Conservation (phyloP, 2,329 filamentous ascomycete species). For the Colletotrichum sp. region DNA sequence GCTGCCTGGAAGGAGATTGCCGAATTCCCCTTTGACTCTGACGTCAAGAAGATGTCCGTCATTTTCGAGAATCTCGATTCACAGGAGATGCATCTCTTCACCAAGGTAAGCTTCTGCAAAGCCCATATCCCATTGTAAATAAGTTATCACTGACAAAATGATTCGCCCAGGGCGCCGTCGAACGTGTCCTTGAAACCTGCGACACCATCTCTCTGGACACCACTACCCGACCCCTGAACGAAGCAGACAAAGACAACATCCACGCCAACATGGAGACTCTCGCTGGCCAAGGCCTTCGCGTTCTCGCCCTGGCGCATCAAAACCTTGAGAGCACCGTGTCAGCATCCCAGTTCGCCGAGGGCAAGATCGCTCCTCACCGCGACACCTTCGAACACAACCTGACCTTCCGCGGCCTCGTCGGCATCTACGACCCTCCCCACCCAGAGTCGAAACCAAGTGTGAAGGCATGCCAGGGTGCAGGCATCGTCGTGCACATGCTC, state of each 20-base stretch:
- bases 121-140: slow-evolving; percentile 65
- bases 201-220: slow-evolving; percentile 50
- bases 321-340: slow-evolving; percentile 34
- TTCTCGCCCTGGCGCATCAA: slow-evolving; percentile 69
- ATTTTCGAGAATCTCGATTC: slow-evolving; percentile 56
- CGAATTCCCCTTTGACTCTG: slow-evolving; percentile 77
- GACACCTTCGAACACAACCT: slow-evolving; percentile 65
- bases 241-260: slow-evolving; percentile 59
- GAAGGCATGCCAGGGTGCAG: slow-evolving; percentile 61
- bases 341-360: slow-evolving; percentile 46
- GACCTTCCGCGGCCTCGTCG: slow-evolving; percentile 70
- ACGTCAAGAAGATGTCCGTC: slow-evolving; percentile 78
- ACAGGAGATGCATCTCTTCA: slow-evolving; percentile 54
- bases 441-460: slow-evolving; percentile 67
- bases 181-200: slow-evolving; percentile 70
- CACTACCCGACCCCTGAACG: slow-evolving; percentile 52
- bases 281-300: slow-evolving; percentile 69
- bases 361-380: slow-evolving; percentile 40
- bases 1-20: slow-evolving; percentile 62
- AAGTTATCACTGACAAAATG: slow-evolving; percentile 24
- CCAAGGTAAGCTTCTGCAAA: slow-evolving; percentile 42
- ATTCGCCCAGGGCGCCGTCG: slow-evolving; percentile 60
- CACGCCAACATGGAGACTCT: slow-evolving; percentile 72
- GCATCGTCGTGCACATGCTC: slow-evolving; percentile 70
- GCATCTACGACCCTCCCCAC: slow-evolving; percentile 74